Conservation (phyloP, 306 rosid genomes). For the Ziziphus jujuba region DNA sequence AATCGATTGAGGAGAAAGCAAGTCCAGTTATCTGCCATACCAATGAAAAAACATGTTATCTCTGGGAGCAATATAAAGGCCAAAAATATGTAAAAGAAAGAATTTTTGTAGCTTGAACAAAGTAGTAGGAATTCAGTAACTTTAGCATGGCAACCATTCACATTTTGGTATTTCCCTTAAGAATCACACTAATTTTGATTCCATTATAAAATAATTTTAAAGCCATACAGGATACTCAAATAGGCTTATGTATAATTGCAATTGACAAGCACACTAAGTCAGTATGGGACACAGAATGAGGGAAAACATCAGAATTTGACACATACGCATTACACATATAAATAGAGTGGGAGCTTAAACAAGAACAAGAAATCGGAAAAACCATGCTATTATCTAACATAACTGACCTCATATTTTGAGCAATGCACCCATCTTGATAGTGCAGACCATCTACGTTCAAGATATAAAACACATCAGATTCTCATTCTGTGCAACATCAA, state of each 20-base stretch:
- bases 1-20: constrained; percentile 69
- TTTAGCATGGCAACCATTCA: constrained; percentile 12
- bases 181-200: neutral
- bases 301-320: too few species aligned
- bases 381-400: neutral
- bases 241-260: neutral
- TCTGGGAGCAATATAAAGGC: constrained; percentile 8
- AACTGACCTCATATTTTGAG: constrained; percentile 83
- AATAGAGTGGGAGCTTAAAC: neutral
- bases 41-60: constrained; percentile 17
- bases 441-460: constrained; percentile 66
- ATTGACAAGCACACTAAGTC: neutral
- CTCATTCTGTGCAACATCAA: constrained; percentile 13
- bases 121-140: constrained; percentile 8
- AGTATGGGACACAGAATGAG: too few species aligned
- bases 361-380: neutral
- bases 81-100: neutral
- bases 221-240: neutral
- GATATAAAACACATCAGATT: constrained; percentile 25
- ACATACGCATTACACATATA: neutral
- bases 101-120: constrained; percentile 3
- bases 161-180: neutral
- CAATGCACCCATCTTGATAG: constrained; percentile 90
- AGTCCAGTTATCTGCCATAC: constrained; percentile 79
- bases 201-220: neutral